Evolutionary conservation across 345 rosid genomes (phyloP).

Genomic region (Citrus unshiu): DNA sequence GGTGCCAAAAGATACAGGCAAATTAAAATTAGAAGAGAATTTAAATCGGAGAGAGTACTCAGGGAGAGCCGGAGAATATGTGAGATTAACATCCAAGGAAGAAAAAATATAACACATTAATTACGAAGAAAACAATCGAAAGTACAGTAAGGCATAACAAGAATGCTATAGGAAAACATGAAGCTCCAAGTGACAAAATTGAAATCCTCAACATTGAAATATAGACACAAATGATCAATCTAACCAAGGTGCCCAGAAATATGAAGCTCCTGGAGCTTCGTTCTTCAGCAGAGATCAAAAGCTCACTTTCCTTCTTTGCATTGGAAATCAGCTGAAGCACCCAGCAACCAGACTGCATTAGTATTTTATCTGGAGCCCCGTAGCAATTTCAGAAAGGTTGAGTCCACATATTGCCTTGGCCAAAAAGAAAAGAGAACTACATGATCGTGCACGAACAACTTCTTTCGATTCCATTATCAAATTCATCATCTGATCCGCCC

Average conservation of each 20-base stretch:
- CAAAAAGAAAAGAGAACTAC: constrained; percentile 27
- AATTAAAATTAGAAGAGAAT: too few relatives aligned
- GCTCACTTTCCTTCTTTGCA: constrained; percentile 12
- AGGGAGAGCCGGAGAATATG: too few relatives aligned
- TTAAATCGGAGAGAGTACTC: too few relatives aligned
- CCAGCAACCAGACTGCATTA: constrained; percentile 17
- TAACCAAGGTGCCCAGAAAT: constrained; percentile 15
- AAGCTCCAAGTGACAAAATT: constrained; percentile 39
- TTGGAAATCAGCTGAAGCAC: constrained; percentile 9
- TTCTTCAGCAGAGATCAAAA: constrained; percentile 1
- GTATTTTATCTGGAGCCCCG: constrained; percentile 7
- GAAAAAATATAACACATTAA: constrained; percentile 9
- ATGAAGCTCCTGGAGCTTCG: constrained; percentile 14
- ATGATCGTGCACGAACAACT: constrained; percentile 62
- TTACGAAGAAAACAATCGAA: constrained; percentile 12
- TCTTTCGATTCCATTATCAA: constrained; percentile 46
- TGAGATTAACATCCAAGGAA: too few relatives aligned
- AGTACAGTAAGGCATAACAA: constrained; percentile 14
- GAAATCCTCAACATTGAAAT: constrained; percentile 32
- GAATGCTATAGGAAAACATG: constrained; percentile 16
- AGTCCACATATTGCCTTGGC: neutral
- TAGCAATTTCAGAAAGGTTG: neutral
- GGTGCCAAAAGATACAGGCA: too few relatives aligned
- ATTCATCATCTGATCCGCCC: constrained; percentile 56
- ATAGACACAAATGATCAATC: constrained; percentile 29